A percentile compares a stretch with the other conserved stretches of the same genome.
Conservation (phyloP, 139 green algal species). For the Chlorella sp. region DNA sequence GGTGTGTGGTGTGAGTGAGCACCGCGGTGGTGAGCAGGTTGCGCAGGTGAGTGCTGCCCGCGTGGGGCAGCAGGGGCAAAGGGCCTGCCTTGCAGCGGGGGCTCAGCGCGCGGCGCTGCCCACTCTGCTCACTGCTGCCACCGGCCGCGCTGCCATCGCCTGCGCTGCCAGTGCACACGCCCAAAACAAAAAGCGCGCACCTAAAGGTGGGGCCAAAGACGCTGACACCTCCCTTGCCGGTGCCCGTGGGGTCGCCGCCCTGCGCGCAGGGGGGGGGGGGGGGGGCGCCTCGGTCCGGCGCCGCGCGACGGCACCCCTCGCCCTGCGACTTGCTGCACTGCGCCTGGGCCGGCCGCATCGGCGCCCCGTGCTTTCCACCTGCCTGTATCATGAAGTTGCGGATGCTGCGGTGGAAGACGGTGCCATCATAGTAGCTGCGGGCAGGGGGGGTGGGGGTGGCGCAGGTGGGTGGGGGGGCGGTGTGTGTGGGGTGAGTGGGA, state of each 20-base stretch:
- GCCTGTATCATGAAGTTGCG: constrained; percentile 96
- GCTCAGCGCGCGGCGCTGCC: background rate
- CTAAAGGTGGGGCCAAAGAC: constrained; percentile 87
- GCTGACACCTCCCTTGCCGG: constrained; percentile 87
- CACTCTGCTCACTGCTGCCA: too few species aligned
- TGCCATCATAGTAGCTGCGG: constrained; percentile 86
- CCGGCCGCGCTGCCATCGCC: too few species aligned
- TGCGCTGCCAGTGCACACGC: too few species aligned
- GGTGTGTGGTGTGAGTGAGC: background rate
- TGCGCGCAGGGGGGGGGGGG: too few species aligned
- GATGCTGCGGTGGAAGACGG: constrained; percentile 92
- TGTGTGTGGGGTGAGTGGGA: background rate
- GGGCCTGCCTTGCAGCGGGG: background rate
- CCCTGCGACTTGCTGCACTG: too few species aligned
- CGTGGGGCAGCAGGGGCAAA: background rate
- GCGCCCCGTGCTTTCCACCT: background rate
- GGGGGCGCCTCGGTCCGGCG: too few species aligned
- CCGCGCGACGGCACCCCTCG: too few species aligned
- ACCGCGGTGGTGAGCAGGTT: background rate
- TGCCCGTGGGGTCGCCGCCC: constrained; percentile 96
- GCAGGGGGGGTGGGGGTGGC: too few species aligned
- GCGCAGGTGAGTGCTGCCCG: background rate
- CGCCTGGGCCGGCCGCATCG: too few species aligned
- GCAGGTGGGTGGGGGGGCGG: background rate
- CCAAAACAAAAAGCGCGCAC: too few species aligned